These are phyloP conservation scores for Quercus wislizeni DNA, from an alignment of 306 rosid species.

Conservation along the genomic window DNA sequence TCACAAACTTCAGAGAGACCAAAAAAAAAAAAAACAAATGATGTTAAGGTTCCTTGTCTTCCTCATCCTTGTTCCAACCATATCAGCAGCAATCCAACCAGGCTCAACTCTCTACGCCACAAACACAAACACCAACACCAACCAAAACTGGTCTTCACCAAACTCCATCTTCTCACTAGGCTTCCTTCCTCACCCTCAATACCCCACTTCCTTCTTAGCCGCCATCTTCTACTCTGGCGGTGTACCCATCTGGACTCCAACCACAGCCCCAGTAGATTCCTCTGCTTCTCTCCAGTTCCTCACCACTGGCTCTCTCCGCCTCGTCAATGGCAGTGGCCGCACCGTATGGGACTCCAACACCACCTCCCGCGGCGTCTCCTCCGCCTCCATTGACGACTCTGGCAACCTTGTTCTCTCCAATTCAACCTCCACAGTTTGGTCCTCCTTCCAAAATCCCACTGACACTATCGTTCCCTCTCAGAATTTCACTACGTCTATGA, in stretches of 20 bases:
- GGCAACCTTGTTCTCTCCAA: constrained; percentile 54
- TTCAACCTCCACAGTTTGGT: constrained; percentile 43
- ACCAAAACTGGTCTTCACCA: constrained; percentile 47
- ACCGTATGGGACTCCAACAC: constrained; percentile 60
- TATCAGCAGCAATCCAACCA: constrained; percentile 17
- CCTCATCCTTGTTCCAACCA: neutral
- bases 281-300: constrained; percentile 47
- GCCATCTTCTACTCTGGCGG: constrained; percentile 53
- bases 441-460: constrained; percentile 59
- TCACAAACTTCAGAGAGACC: too few relatives aligned
- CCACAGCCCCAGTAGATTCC: constrained; percentile 42
- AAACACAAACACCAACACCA: neutral
- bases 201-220: constrained; percentile 41
- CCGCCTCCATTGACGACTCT: constrained; percentile 35
- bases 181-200: constrained; percentile 28
- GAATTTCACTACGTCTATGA: constrained; percentile 42
- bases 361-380: constrained; percentile 48
- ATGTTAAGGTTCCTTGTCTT: neutral
- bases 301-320: constrained; percentile 50
- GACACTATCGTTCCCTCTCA: constrained; percentile 58
- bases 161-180: constrained; percentile 25
- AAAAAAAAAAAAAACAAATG: too few relatives aligned
- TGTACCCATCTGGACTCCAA: constrained; percentile 63
- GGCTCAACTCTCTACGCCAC: constrained; percentile 59
- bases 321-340: constrained; percentile 53